Evolutionary conservation across 331 rosid genomes (phyloP), one percentile per base, ranked within the genome.

Genomic region (Quercus tomentella): DNA sequence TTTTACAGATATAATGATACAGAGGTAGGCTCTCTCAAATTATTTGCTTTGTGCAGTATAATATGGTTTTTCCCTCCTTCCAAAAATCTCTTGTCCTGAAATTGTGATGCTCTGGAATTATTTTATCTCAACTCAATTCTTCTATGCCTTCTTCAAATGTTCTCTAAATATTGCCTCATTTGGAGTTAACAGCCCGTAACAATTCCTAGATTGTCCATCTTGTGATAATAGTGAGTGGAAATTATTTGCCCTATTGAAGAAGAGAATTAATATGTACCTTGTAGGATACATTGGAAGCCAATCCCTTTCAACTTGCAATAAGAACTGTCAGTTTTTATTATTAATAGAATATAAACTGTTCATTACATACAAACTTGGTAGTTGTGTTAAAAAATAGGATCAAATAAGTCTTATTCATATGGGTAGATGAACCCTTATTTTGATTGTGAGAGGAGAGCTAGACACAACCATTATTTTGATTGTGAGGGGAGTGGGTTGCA

Each of bases 1-100:
- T 31, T 28, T 65, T 73, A 76, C 79, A 80, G 76, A 33, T 12
- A 52, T 26, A 77, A 78, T 63, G 91, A 85, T 3, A 73, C 92
- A 67, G 85, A 87, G 93, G 97, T 92, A 82, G 76, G 33, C 7
- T 75, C 31, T 28, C 12, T 62, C 1, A 25, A 17, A 21, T 21
- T 14, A 33, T 65, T 65, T 52, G 56, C 15, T 66, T 26, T n/a
- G 73, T 69, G 61, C 70, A 41, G 35, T 66, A 18, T 6, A 6
- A 15, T 67, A 35, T 60, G 33, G 41, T 52, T 33, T 69, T 49
- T 73, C 55, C 81, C 35, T 55, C n/a, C 55, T 55, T 23, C 28
- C 30, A 21, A 15, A 18, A 12, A 10, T 18, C 0, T 37, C 52
- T 43, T 61, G 25, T 17, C 49, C 58, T 60, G 76, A 51, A 15